Evolutionary conservation across 805 yeast genomes (phyloP).

Genomic region (Monosporozyma aerobia): DNA sequence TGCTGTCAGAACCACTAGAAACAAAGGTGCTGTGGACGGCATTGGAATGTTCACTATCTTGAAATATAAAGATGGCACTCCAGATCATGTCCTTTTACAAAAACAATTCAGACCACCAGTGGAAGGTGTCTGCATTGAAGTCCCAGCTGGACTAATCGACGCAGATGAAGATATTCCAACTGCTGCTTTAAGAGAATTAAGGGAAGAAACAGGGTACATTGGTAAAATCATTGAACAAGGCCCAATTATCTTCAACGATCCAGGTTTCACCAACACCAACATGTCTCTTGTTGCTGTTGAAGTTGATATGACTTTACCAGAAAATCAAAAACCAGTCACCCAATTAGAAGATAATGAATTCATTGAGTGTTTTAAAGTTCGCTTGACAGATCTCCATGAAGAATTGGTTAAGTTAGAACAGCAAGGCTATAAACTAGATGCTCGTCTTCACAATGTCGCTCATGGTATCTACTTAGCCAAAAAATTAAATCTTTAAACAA

Average conservation of each 20-base stretch:
- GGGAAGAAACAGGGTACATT: conserved; percentile 87
- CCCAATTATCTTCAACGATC: conserved; percentile 59
- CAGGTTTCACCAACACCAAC: conserved; percentile 87
- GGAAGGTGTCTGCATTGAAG: conserved; percentile 77
- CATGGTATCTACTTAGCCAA: conserved; percentile 62
- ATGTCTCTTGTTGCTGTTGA: conserved; percentile 69
- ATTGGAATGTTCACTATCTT: conserved; percentile 81
- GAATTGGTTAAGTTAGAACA: conserved; percentile 41
- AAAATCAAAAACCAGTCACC: conserved; percentile 61
- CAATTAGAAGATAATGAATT: conserved; percentile 85
- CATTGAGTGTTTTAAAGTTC: conserved; percentile 77
- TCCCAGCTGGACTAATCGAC: conserved; percentile 93
- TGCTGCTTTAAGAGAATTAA: conserved; percentile 80
- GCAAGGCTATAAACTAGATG: conserved; percentile 75
- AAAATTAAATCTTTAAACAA: conserved; percentile 17
- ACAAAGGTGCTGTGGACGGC: conserved; percentile 59
- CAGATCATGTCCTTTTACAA: conserved; percentile 53
- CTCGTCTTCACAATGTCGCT: conserved; percentile 79
- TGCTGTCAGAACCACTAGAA: conserved; percentile 73
- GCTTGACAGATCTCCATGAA: conserved; percentile 48
- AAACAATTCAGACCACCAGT: conserved; percentile 94
- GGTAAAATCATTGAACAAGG: conserved; percentile 48
- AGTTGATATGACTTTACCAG: conserved; percentile 57
- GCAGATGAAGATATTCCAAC: conserved; percentile 65
- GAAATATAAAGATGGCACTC: conserved; percentile 37